These are phyloP conservation scores for Sophora flavescens DNA, from an alignment of 306 rosid genomes.

Conservation along the genomic window DNA sequence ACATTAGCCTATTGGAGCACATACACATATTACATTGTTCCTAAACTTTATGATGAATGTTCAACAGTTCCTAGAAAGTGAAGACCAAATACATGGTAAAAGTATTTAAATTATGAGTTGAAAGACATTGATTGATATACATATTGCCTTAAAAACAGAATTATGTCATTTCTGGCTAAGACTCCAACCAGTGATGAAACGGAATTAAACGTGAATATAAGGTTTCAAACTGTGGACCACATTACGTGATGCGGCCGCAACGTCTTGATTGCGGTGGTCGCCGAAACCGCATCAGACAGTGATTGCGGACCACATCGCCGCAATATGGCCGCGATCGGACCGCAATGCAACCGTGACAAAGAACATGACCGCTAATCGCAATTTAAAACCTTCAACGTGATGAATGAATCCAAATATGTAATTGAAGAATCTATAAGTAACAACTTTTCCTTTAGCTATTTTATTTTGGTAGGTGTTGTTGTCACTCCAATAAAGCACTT, in stretches of 20 bases:
- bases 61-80: too few relatives aligned
- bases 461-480: slow-evolving; percentile 51
- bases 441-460: slow-evolving; percentile 53
- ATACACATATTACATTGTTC: background rate
- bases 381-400: too few relatives aligned
- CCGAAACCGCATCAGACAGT: too few relatives aligned
- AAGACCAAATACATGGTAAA: background rate
- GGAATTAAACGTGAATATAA: too few relatives aligned
- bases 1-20: too few relatives aligned
- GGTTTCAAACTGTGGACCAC: too few relatives aligned
- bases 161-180: background rate
- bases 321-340: too few relatives aligned
- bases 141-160: background rate
- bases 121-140: background rate
- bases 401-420: slow-evolving; percentile 89
- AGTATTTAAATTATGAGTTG: background rate
- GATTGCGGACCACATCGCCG: too few relatives aligned
- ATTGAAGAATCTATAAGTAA: slow-evolving; percentile 69
- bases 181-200: background rate
- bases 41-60: background rate
- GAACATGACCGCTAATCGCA: too few relatives aligned
- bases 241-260: too few relatives aligned
- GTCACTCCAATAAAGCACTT: slow-evolving; percentile 74
- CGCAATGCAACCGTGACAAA: too few relatives aligned
- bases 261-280: too few relatives aligned